These are phyloP conservation scores for Hysterium pulicare DNA, from an alignment of 2,329 filamentous ascomycete species.

Conservation along the genomic window DNA sequence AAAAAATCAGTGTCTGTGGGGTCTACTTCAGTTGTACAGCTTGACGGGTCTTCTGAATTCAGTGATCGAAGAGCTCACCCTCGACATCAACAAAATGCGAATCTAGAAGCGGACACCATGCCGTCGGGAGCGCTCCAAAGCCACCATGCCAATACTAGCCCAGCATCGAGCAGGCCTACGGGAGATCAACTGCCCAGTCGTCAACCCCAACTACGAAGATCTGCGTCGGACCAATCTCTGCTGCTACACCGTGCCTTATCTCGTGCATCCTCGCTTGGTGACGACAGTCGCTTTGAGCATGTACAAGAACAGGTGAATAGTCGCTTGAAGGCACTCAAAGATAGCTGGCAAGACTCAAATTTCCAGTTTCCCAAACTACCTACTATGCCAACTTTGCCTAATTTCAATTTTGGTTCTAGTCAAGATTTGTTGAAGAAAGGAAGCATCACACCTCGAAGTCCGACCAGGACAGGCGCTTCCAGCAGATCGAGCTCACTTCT, in stretches of 20 bases:
- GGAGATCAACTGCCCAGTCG: not conserved
- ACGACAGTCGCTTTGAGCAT: conserved; percentile 76
- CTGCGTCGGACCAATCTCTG: conserved; percentile 75
- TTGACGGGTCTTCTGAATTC: not conserved
- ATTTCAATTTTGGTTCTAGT: conserved; percentile 40
- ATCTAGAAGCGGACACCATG: too few species aligned
- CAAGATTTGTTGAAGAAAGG: conserved; percentile 26
- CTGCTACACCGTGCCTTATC: conserved; percentile 71
- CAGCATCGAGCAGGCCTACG: not conserved
- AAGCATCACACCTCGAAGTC: conserved; percentile 10
- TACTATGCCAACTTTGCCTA: conserved; percentile 55
- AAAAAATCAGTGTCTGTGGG: conserved; percentile 5
- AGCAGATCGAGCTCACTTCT: conserved; percentile 18
- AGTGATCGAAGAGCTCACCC: too few species aligned
- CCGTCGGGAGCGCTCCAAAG: not conserved
- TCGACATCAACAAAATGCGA: too few species aligned
- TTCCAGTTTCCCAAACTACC: conserved; percentile 57
- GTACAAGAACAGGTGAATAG: conserved; percentile 84
- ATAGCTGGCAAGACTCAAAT: conserved; percentile 80
- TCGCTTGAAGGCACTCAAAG: conserved; percentile 82
- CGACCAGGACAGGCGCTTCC: conserved; percentile 11
- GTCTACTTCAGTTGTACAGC: conserved; percentile 2
- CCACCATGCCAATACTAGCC: not conserved
- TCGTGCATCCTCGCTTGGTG: conserved; percentile 75
- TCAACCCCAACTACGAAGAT: conserved; percentile 49